phyloP scores from a whole-genome alignment of 2,329 filamentous ascomycete species.

The Botrytis squamosa region DNA sequence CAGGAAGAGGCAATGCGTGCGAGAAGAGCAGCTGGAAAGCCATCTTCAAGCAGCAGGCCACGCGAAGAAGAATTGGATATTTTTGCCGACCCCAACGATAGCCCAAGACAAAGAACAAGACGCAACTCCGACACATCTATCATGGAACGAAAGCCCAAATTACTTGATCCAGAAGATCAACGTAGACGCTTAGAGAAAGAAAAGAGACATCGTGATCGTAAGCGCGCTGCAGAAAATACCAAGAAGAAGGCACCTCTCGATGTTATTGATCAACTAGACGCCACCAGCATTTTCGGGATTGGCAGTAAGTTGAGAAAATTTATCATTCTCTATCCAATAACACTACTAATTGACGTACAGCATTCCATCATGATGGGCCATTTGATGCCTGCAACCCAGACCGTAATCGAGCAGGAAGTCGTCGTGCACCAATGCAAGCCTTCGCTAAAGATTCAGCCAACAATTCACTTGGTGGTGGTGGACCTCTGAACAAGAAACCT shows the following conservation, averaged over 20 bases:
- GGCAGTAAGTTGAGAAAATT: conserved; percentile 62
- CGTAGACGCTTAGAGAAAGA: conserved; percentile 59
- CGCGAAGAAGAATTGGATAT: conserved; percentile 33
- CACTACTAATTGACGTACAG: conserved; percentile 47
- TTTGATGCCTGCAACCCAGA: conserved; percentile 96
- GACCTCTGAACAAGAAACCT: conserved; percentile 76
- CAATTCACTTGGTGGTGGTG: conserved; percentile 84
- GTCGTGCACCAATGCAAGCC: conserved; percentile 89
- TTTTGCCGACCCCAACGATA: conserved; percentile 40
- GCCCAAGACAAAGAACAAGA: conserved; percentile 53
- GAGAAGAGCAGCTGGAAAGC: conserved; percentile 45
- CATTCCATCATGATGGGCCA: conserved; percentile 96
- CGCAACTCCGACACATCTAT: conserved; percentile 80
- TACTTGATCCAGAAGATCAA: conserved; percentile 56
- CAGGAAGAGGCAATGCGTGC: conserved; percentile 62
- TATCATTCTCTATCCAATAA: not conserved
- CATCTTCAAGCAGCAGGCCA: conserved; percentile 24
- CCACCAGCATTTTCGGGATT: conserved; percentile 91
- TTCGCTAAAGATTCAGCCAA: conserved; percentile 92
- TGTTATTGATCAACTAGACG: conserved; percentile 94
- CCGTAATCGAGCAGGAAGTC: conserved; percentile 80
- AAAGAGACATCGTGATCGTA: conserved; percentile 44
- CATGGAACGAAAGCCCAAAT: conserved; percentile 51
- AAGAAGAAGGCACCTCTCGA: conserved; percentile 57
- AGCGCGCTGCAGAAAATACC: conserved; percentile 43